These are phyloP conservation scores for Ploettnerulaceae sp. DNA, from an alignment of 2,329 filamentous ascomycete genomes.

Conservation along the genomic window DNA sequence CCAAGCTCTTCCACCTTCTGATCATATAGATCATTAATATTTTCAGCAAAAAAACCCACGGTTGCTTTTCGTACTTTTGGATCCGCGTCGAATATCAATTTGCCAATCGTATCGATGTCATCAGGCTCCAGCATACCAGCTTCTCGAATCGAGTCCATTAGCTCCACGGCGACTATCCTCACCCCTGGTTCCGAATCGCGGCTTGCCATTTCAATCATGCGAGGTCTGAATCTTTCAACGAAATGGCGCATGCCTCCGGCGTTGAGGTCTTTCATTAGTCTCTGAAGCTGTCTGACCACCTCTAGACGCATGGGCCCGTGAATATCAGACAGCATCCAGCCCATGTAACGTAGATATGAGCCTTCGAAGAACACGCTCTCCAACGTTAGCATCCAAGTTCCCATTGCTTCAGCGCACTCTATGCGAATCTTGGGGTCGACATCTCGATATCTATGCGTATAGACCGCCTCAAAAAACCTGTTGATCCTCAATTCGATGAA, in stretches of 20 bases:
- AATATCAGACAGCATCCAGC: slow-evolving; percentile 89
- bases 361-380: slow-evolving; percentile 89
- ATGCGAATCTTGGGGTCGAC: slow-evolving; percentile 83
- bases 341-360: slow-evolving; percentile 84
- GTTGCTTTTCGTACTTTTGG: slow-evolving; percentile 81
- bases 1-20: slow-evolving; percentile 78
- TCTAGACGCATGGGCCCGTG: slow-evolving; percentile 72
- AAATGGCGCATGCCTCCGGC: slow-evolving; percentile 77
- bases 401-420: slow-evolving; percentile 82
- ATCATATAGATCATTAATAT: slow-evolving; percentile 76
- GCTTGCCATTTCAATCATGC: slow-evolving; percentile 89
- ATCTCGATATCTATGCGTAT: slow-evolving; percentile 93
- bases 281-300: slow-evolving; percentile 75
- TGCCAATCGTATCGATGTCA: slow-evolving; percentile 84
- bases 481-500: slow-evolving; percentile 66
- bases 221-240: slow-evolving; percentile 82
- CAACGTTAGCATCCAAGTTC: slow-evolving; percentile 80
- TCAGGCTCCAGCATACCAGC: slow-evolving; percentile 84
- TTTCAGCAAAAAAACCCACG: slow-evolving; percentile 83
- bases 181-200: slow-evolving; percentile 78
- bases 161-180: slow-evolving; percentile 71
- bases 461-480: slow-evolving; percentile 87
- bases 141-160: slow-evolving; percentile 77
- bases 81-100: slow-evolving; percentile 85
- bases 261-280: slow-evolving; percentile 76